A percentile compares a stretch with the other conserved stretches of the same genome.
These are phyloP conservation scores for Corynascus novoguineensis DNA, from an alignment of 495 filamentous ascomycete species.

Conservation along the genomic window DNA sequence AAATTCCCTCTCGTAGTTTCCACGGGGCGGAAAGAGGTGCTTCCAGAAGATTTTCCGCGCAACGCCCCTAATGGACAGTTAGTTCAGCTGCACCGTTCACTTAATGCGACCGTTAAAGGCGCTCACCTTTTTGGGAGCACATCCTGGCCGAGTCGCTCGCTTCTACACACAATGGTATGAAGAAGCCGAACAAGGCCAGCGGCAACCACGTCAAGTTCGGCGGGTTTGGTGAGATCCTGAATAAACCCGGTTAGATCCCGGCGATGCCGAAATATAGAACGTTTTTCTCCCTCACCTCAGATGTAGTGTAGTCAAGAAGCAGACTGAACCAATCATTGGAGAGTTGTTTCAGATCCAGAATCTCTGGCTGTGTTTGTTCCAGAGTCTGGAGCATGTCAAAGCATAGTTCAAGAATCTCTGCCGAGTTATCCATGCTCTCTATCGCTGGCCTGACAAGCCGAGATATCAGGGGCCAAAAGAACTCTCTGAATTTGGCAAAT, in stretches of 20 bases:
- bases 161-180: conserved; percentile 18
- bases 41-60: conserved; percentile 56
- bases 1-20: conserved; percentile 32
- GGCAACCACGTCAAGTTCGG: conserved; percentile 44
- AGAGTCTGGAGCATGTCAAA: conserved; percentile 51
- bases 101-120: not conserved
- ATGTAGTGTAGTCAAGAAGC: conserved; percentile 28
- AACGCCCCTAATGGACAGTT: conserved; percentile 37
- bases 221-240: conserved; percentile 48
- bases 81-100: not conserved
- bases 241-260: not conserved
- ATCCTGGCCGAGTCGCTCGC: conserved; percentile 1
- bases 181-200: conserved; percentile 40
- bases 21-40: conserved; percentile 62
- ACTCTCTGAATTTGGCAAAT: conserved; percentile 34
- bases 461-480: conserved; percentile 47
- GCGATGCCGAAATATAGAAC: not conserved
- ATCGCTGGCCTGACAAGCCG: conserved; percentile 38
- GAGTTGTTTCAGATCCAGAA: conserved; percentile 42
- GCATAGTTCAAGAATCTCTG: conserved; percentile 42
- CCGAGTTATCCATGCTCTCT: conserved; percentile 31
- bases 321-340: conserved; percentile 21
- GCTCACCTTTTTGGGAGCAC: conserved; percentile 12
- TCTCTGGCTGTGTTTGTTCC: conserved; percentile 43
- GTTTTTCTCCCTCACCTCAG: conserved; percentile 23